Percentiles rank a stretch among this genome's conserved stretches.
These are phyloP conservation scores for Sparassis latifolia DNA, from an alignment of 1,284 basidiomycete species.

Conservation along the genomic window DNA sequence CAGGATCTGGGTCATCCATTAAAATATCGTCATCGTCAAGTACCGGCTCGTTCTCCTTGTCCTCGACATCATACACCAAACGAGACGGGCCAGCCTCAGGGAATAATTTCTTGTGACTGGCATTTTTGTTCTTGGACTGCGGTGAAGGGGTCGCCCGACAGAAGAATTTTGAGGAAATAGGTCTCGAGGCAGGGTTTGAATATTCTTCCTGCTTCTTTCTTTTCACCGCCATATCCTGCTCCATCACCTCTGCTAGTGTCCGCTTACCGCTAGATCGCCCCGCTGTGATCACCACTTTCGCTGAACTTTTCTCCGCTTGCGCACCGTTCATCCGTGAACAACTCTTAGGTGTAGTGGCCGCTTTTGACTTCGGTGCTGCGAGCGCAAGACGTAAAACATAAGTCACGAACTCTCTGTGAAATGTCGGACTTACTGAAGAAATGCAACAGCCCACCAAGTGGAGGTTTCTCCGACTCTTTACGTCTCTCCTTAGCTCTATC, in stretches of 20 bases:
- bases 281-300: constrained; percentile 25
- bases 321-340: background rate
- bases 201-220: constrained; percentile 34
- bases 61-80: constrained; percentile 18
- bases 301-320: background rate
- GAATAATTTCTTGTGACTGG: background rate
- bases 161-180: constrained; percentile 24
- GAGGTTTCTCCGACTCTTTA: constrained; percentile 30
- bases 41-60: constrained; percentile 38
- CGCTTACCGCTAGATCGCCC: constrained; percentile 70
- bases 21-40: constrained; percentile 33
- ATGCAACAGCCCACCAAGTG: constrained; percentile 39
- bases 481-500: constrained; percentile 34
- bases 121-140: background rate
- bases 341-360: background rate
- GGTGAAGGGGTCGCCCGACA: constrained; percentile 13
- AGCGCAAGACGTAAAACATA: constrained; percentile 20
- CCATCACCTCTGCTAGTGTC: constrained; percentile 62
- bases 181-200: constrained; percentile 8
- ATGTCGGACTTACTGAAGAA: constrained; percentile 53
- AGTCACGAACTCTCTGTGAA: background rate
- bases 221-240: constrained; percentile 51
- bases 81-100: constrained; percentile 35
- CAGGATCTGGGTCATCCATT: constrained; percentile 32
- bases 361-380: constrained; percentile 44